phyloP scores from a whole-genome alignment of 2,329 filamentous ascomycete species.

The Chaetomiaceae sp. region DNA sequence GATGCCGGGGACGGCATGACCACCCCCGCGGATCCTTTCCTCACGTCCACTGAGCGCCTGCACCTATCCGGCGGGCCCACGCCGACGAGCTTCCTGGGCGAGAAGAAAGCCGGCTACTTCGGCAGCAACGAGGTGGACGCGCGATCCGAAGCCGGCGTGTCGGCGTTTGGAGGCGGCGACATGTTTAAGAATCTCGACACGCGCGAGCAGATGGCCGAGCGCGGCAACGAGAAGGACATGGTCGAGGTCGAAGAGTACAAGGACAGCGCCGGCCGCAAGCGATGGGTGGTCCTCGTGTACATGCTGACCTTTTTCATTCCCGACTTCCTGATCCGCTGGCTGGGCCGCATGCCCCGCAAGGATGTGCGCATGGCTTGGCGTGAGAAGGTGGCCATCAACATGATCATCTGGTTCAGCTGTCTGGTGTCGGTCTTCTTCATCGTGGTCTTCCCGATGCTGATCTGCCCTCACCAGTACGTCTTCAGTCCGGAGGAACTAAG shows the following conservation, averaged over 20 bases:
- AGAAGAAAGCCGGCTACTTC: constrained; percentile 80
- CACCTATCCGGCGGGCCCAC: constrained; percentile 45
- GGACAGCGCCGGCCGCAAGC: constrained; percentile 74
- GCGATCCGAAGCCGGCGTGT: constrained; percentile 85
- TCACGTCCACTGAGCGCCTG: constrained; percentile 57
- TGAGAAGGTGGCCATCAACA: constrained; percentile 96
- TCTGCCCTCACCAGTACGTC: constrained; percentile 89
- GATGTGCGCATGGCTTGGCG: constrained; percentile 92
- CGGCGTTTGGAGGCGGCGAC: constrained; percentile 86
- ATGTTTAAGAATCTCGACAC: constrained; percentile 99
- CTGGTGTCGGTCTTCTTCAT: constrained; percentile 79
- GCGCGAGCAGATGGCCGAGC: constrained; percentile 88
- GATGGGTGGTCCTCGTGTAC: constrained; percentile 85
- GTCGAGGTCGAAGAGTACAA: constrained; percentile 83
- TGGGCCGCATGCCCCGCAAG: constrained; percentile 85
- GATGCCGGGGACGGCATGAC: constrained; percentile 60
- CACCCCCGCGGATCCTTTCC: constrained; percentile 56
- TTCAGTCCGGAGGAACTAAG: constrained; percentile 75
- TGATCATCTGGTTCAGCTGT: constrained; percentile 92
- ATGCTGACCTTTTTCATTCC: constrained; percentile 82
- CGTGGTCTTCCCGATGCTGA: constrained; percentile 75
- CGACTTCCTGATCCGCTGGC: constrained; percentile 69
- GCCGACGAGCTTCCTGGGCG: constrained; percentile 58
- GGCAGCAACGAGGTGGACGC: constrained; percentile 71
- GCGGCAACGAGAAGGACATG: constrained; percentile 84